Percentiles rank a stretch among this genome's conserved stretches.
These are phyloP conservation scores for Cladorrhinum samala DNA, from an alignment of 495 filamentous ascomycete genomes.

Conservation along the genomic window DNA sequence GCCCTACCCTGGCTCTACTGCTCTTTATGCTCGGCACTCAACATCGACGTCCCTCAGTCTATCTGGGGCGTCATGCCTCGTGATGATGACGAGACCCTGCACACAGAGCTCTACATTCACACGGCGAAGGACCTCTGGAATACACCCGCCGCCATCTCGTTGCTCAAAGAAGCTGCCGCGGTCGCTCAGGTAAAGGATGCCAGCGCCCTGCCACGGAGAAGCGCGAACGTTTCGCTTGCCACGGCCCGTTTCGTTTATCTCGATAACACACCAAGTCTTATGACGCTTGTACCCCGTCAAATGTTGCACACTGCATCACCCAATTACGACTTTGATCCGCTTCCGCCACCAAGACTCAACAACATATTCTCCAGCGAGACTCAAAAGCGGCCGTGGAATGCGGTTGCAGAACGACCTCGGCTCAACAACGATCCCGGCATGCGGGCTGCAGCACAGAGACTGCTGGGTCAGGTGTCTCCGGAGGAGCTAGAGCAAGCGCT, in stretches of 20 bases:
- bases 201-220: conserved; percentile 40
- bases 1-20: conserved; percentile 75
- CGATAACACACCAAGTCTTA: conserved; percentile 62
- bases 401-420: background rate
- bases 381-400: conserved; percentile 29
- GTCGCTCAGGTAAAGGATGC: conserved; percentile 37
- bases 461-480: background rate
- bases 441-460: background rate
- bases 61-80: conserved; percentile 76
- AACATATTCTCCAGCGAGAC: conserved; percentile 43
- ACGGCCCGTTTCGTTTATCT: conserved; percentile 76
- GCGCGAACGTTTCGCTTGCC: conserved; percentile 34
- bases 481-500: conserved; percentile 3
- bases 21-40: conserved; percentile 68
- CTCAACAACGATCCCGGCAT: background rate
- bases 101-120: conserved; percentile 72
- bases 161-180: conserved; percentile 65
- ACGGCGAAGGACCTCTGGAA: conserved; percentile 88
- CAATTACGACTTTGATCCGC: conserved; percentile 62
- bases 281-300: conserved; percentile 49
- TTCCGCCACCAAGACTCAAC: conserved; percentile 49
- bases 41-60: conserved; percentile 63
- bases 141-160: conserved; percentile 60
- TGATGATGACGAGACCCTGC: conserved; percentile 61
- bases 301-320: conserved; percentile 41